Conservation (phyloP, 148 eudicot species). For the Chenopodium berlandieri region DNA sequence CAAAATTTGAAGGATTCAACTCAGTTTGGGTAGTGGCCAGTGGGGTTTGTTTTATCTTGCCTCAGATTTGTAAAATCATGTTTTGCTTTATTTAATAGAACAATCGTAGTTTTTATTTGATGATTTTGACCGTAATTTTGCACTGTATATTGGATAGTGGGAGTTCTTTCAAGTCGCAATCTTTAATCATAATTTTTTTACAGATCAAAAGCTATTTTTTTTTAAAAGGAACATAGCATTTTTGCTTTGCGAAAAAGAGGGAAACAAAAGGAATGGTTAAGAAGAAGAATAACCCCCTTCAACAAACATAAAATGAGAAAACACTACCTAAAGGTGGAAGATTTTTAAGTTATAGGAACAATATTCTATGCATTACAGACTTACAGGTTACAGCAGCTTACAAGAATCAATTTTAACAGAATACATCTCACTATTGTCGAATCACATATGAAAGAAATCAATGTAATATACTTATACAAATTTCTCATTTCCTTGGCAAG, state of each 20-base stretch:
- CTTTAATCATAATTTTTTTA: background rate
- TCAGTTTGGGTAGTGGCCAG: too few relatives aligned
- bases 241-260: background rate
- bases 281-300: background rate
- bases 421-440: slow-evolving; percentile 19
- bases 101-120: too few relatives aligned
- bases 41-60: too few relatives aligned
- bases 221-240: background rate
- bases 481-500: background rate
- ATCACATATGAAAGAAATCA: slow-evolving; percentile 20
- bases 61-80: too few relatives aligned
- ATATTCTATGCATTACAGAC: slow-evolving; percentile 16
- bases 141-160: too few relatives aligned
- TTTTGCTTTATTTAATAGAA: too few relatives aligned
- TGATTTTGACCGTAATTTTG: too few relatives aligned
- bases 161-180: background rate
- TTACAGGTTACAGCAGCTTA: slow-evolving; percentile 12
- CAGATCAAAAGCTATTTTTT: background rate
- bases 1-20: too few relatives aligned
- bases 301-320: background rate
- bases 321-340: background rate
- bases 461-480: slow-evolving; percentile 16
- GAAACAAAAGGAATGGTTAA: background rate
- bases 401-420: slow-evolving; percentile 11
- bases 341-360: background rate